phyloP scores from a whole-genome alignment of 164 flowering plant genomes.

The Vitis riparia region DNA sequence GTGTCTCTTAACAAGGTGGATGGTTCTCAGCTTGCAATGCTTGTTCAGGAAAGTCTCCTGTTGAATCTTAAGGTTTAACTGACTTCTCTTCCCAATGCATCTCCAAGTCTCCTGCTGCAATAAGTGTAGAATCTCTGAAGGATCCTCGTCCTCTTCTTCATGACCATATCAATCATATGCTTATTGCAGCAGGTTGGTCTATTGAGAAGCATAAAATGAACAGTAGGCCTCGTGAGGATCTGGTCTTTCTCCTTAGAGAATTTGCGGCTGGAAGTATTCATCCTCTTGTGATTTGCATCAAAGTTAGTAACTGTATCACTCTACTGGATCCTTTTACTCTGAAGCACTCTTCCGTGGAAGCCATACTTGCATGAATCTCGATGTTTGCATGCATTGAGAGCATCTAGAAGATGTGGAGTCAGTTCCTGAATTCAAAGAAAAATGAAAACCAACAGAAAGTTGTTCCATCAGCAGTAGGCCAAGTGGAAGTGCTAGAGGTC shows the following conservation, averaged over 20 bases:
- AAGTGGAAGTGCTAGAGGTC: constrained; percentile 44
- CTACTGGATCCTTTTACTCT: no score
- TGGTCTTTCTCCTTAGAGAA: no score
- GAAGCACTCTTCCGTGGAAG: no score
- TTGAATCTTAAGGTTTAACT: constrained; percentile 72
- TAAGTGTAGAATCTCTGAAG: constrained; percentile 20
- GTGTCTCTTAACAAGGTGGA: constrained; percentile 94
- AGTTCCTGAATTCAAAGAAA: no score
- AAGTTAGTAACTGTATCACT: no score
- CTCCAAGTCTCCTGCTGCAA: constrained; percentile 1
- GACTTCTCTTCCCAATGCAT: not conserved
- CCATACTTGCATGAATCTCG: no score
- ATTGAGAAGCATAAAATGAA: constrained; percentile 42
- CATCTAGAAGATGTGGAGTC: no score
- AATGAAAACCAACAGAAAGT: no score
- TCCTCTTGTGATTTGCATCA: no score
- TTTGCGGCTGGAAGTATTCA: no score
- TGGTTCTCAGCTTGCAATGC: constrained; percentile 91
- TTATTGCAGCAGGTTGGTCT: constrained; percentile 56
- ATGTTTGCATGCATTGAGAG: no score
- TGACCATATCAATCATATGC: constrained; percentile 32
- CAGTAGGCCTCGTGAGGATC: constrained; percentile 30
- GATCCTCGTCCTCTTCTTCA: constrained; percentile 66
- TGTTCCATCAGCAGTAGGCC: no score
- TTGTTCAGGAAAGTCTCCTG: constrained; percentile 87